Evolutionary conservation across 208 protist genomes (phyloP).

Genomic region (Phytomonas francai): DNA sequence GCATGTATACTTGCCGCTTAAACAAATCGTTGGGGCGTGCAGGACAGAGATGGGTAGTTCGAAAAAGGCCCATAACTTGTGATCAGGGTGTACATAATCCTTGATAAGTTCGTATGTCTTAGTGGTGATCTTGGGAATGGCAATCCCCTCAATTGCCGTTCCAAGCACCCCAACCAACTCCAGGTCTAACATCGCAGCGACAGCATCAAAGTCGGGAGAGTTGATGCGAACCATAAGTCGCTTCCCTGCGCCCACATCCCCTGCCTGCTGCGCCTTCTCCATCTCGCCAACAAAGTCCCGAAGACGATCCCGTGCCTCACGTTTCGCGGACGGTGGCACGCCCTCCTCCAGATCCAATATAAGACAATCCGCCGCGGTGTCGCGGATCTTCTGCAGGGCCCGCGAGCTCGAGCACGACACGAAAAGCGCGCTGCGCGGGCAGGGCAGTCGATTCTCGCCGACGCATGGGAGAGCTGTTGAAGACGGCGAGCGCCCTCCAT

Average conservation of each 20-base stretch:
- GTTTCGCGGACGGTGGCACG: constrained; percentile 27
- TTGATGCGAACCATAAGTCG: constrained; percentile 74
- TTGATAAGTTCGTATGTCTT: constrained; percentile 39
- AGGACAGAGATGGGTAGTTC: constrained; percentile 62
- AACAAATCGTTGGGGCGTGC: constrained; percentile 58
- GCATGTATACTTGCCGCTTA: constrained; percentile 45
- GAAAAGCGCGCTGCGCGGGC: constrained; percentile 75
- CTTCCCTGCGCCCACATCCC: constrained; percentile 14
- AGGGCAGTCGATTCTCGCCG: constrained; percentile 4
- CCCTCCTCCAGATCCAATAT: constrained; percentile 78
- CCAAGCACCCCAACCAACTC: constrained; percentile 66
- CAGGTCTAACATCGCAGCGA: constrained; percentile 76
- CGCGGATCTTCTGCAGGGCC: constrained; percentile 43
- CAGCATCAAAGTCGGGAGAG: constrained; percentile 56
- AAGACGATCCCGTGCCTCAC: constrained; percentile 51
- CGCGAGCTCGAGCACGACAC: constrained; percentile 48
- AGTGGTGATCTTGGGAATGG: constrained; percentile 51
- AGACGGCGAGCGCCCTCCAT: background rate
- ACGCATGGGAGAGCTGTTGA: background rate
- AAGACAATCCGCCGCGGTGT: constrained; percentile 56
- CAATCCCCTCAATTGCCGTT: constrained; percentile 59
- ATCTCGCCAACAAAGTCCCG: constrained; percentile 36
- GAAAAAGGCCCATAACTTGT: constrained; percentile 80
- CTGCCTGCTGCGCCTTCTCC: constrained; percentile 4
- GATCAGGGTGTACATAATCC: constrained; percentile 65